These are phyloP conservation scores for Coemansia sp. DNA, from an alignment of 192 early-diverging fungal species.

Conservation along the genomic window DNA sequence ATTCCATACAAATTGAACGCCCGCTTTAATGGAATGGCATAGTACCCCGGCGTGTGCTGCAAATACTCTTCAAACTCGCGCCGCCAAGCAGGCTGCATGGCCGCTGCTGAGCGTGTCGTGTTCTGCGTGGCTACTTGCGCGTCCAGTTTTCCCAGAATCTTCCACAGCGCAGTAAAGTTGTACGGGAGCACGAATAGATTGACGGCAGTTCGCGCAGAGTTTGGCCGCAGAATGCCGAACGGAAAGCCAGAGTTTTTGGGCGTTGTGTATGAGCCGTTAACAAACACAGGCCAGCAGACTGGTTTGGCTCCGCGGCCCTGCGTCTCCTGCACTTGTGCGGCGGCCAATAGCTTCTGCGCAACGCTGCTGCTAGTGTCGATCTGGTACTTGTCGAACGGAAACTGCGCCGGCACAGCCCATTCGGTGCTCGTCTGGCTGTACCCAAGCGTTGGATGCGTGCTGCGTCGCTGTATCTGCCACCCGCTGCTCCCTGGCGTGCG, in stretches of 20 bases:
- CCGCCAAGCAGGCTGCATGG: conserved; percentile 52
- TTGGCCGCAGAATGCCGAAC: conserved; percentile 74
- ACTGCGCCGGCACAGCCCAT: conserved; percentile 66
- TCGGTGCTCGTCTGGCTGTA: conserved; percentile 56
- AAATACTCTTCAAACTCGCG: conserved; percentile 64
- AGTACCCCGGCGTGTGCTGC: conserved; percentile 65
- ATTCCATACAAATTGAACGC: conserved; percentile 51
- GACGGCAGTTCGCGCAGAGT: conserved; percentile 63
- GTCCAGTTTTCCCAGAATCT: conserved; percentile 57
- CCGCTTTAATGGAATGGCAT: conserved; percentile 57
- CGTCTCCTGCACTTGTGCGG: conserved; percentile 43
- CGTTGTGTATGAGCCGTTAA: conserved; percentile 61
- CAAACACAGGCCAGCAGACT: conserved; percentile 58
- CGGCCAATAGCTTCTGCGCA: conserved; percentile 61
- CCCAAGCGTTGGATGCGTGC: conserved; percentile 66
- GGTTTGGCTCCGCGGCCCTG: conserved; percentile 56
- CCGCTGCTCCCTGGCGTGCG: conserved; percentile 6
- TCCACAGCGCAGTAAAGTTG: conserved; percentile 76
- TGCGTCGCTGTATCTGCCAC: conserved; percentile 51
- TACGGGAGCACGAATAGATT: conserved; percentile 77
- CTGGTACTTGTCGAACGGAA: conserved; percentile 75
- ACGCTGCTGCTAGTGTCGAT: conserved; percentile 61
- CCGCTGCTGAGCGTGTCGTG: conserved; percentile 15
- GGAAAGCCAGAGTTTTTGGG: conserved; percentile 62
- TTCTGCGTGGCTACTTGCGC: conserved; percentile 31